Evolutionary conservation across 176 grass and related monocot genomes (phyloP).

Genomic region (Triticum timopheevii): DNA sequence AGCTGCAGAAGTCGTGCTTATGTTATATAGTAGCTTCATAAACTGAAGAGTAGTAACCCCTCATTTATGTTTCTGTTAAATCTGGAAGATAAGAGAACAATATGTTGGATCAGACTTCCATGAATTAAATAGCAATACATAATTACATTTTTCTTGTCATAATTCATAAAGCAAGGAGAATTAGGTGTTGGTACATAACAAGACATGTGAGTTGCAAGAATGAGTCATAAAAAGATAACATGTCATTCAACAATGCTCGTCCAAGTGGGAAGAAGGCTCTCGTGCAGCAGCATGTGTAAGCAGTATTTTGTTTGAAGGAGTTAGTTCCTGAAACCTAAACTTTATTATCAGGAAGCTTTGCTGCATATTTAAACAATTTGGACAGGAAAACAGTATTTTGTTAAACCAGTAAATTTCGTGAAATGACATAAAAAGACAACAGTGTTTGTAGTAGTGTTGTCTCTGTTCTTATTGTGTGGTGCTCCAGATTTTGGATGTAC

Average conservation of each 20-base stretch:
- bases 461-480: background rate
- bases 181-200: background rate
- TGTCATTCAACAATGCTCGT: background rate
- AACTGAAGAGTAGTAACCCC: background rate
- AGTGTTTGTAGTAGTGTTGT: background rate
- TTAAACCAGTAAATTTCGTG: background rate
- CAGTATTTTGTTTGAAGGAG: background rate
- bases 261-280: background rate
- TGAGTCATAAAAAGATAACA: background rate
- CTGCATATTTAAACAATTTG: conserved; percentile 14
- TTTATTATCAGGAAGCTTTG: conserved; percentile 16
- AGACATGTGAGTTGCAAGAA: background rate
- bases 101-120: background rate
- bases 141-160: background rate
- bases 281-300: background rate
- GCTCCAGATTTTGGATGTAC: background rate
- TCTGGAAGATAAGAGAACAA: background rate
- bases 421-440: background rate
- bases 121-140: background rate
- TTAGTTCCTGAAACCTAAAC: background rate
- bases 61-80: conserved; percentile 19
- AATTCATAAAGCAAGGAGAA: conserved; percentile 2
- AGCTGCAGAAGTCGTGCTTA: background rate
- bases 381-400: background rate
- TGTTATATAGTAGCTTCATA: background rate